Evolutionary conservation across 129 eudicot species (phyloP), one percentile per base, ranked within the genome.

Genomic region (Artemisia annua): DNA sequence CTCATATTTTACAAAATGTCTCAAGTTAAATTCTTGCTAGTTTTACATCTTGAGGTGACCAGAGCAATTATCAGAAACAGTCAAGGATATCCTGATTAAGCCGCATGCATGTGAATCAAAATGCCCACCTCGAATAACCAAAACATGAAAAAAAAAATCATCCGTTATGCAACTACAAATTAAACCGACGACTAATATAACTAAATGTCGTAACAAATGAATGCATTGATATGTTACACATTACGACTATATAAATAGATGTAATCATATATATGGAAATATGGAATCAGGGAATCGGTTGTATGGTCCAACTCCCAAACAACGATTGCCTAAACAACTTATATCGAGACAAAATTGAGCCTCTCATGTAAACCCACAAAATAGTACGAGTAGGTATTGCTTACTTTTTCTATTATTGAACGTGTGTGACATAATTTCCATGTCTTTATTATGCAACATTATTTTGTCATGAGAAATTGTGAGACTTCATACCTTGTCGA

Each of bases 381-480:
- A 46, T 46, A 59, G 16, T 72, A 72, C 32, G 28, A 59, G 59
- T 48, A 60, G 69, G 60, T 72, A 72, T 72, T 20, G 22, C 13
- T 56, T 15, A 3, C 14, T 72, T 28, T 49, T 57, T 35, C 46
- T 69, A 5, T 76, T n/a, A 8, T 52, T 26, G 24, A 32, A 14
- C 35, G 12, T 13, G 67, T 54, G 58, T 71, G 82, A 78, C 73
- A 56, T 70, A 63, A 54, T 71, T 62, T 32, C 3, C 44, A 54
- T 70, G 77, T 70, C 60, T 64, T 71, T 64, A 71, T 71, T 55
- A 64, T 44, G 60, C 43, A 54, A 70, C 60, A 63, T 24, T 62
- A 73, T 61, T 35, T n/a, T 78, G 53, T 74, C 71, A 49, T 28
- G 54, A 15, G 44, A 71, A 54, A 44, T 19, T 32, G 14, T 54